Conservation (phyloP, 1,284 basidiomycete species). For the Ceratobasidium sp. region DNA sequence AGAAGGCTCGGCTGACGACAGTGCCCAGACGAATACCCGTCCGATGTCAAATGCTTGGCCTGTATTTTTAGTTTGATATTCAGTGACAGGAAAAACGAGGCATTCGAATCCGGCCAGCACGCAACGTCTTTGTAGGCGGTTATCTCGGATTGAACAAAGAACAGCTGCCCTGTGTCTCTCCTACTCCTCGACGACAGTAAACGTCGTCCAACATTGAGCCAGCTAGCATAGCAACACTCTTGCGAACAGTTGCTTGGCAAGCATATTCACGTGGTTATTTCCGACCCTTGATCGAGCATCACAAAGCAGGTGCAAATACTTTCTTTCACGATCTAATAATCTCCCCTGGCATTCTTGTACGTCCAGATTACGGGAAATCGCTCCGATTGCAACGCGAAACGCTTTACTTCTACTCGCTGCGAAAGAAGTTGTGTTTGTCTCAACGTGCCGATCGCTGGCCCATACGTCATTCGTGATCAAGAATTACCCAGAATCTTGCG, state of each 20-base stretch:
- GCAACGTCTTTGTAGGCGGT: background rate
- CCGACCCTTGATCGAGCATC: background rate
- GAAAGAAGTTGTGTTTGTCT: too few species aligned
- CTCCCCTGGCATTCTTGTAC: background rate
- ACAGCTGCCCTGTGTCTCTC: background rate
- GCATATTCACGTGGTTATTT: background rate
- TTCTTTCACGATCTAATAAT: background rate
- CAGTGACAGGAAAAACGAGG: background rate
- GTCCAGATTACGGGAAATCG: too few species aligned
- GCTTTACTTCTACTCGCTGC: too few species aligned
- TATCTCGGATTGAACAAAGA: background rate
- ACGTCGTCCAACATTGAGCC: background rate
- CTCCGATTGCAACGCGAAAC: too few species aligned
- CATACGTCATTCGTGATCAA: too few species aligned
- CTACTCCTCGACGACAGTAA: background rate
- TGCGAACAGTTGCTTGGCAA: background rate
- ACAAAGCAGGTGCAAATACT: background rate
- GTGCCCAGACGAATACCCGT: background rate
- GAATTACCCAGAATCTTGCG: too few species aligned
- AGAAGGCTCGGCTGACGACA: constrained; percentile 4
- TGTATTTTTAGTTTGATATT: constrained; percentile 17
- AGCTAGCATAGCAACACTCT: constrained; percentile 3
- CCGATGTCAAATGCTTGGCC: background rate
- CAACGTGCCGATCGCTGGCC: too few species aligned
- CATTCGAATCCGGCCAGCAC: background rate